Base-by-base conservation (phyloP, 176 grass and related monocot genomes). In the Oryza officinalis region DNA sequence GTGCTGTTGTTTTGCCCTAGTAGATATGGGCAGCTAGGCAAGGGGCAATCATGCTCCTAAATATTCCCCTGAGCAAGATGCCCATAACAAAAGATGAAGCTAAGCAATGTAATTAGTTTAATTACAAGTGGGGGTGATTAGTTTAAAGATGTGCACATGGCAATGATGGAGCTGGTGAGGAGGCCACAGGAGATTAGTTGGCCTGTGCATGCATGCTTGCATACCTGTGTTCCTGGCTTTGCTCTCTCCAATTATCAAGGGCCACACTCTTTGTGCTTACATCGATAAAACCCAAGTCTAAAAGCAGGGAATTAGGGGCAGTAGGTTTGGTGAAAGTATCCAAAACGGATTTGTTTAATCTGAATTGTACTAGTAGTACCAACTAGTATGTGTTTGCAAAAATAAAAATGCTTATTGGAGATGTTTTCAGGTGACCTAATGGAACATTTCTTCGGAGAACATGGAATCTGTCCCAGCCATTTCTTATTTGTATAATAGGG, bases 181-280 rank as follows among this genome's bases (percentile, higher is more conserved):
- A 77, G 79, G 65, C 80, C 64, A 32, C 85, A 10, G 6, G 25
- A 35, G 66, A 90, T 86, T 86, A 74, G 83, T 81, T 90, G 88
- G 83, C 73, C 75, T 5, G 22, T 50, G 37, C 15, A 30, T 72
- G 33, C 18, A 30, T 72, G 33, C 18, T 4, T 68, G 57, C 57
- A 44, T 27, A 78, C 88, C 88, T 37, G 73, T 31, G 11, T 74
- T 86, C 35, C 74, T 73, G 59, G 84, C 84, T 73, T 43, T 74
- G 13, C 74, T 4, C 5, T 5, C 65, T n/a, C 73, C 83, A 86
- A 82, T 90, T 73, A 83, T 83, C 79, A 7, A 81, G 65, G 59
- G 27, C 35, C 83, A 72, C 88, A 20, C 83, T 65, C 66, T 72
- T 72, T 28, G 12, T 50, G n/a, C 78, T 63, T 7, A 35, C 26